A percentile compares a stretch with the other conserved stretches of the same genome.
These are phyloP conservation scores for Mycena galericulata DNA, from an alignment of 768 basidiomycete genomes.

Conservation along the genomic window DNA sequence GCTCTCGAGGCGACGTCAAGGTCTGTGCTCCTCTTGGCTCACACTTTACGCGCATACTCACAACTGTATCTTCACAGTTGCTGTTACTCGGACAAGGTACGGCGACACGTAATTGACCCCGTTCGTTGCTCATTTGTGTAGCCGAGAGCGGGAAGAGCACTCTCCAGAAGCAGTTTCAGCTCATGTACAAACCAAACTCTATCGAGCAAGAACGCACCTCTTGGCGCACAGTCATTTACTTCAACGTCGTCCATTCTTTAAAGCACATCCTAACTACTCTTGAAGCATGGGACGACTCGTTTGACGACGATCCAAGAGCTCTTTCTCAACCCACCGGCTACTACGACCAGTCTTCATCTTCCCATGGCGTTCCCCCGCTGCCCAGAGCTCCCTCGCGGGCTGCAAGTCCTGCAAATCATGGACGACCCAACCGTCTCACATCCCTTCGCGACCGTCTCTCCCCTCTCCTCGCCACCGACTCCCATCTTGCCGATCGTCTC, in stretches of 20 bases:
- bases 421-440: constrained; percentile 53
- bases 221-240: constrained; percentile 82
- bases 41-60: constrained; percentile 53
- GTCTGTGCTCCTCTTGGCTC: constrained; percentile 48
- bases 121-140: neutral
- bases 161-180: constrained; percentile 83
- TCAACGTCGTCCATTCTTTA: constrained; percentile 79
- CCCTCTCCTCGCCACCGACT: constrained; percentile 70
- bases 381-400: constrained; percentile 42
- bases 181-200: constrained; percentile 82
- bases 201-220: constrained; percentile 77
- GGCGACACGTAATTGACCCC: neutral
- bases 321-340: constrained; percentile 25
- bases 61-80: constrained; percentile 53
- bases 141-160: constrained; percentile 86
- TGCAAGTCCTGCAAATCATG: constrained; percentile 43
- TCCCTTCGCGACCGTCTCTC: constrained; percentile 70
- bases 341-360: constrained; percentile 24
- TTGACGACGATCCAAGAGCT: constrained; percentile 59
- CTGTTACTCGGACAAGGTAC: constrained; percentile 74
- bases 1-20: constrained; percentile 81
- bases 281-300: constrained; percentile 70
- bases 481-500: constrained; percentile 74
- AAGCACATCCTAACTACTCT: constrained; percentile 75
- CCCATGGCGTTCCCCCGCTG: constrained; percentile 15